A percentile compares a stretch with the other conserved stretches of the same genome.
These are phyloP conservation scores for Camellia sinensis DNA, from an alignment of 148 eudicot species.

Conservation along the genomic window DNA sequence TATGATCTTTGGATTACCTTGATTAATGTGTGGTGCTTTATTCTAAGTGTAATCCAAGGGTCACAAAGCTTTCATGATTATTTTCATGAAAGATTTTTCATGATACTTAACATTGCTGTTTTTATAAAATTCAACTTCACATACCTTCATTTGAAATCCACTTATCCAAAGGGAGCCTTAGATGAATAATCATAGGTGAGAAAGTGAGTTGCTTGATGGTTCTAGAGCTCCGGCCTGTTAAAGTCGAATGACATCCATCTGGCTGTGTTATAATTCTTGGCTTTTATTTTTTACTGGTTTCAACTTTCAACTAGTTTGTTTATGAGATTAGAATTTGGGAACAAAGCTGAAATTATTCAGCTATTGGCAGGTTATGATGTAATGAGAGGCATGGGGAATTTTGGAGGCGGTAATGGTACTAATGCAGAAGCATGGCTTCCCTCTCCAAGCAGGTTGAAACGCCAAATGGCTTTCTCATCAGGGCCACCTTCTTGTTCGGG, in stretches of 20 bases:
- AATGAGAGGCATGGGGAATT: slow-evolving; percentile 42
- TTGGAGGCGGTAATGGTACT: slow-evolving; percentile 33
- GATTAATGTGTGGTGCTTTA: no score
- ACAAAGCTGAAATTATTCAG: slow-evolving; percentile 13
- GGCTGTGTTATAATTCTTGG: not conserved
- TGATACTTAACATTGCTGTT: no score
- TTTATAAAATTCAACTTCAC: no score
- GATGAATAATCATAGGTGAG: not conserved
- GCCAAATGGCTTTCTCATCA: slow-evolving; percentile 44
- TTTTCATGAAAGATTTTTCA: no score
- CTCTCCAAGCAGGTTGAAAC: slow-evolving; percentile 35
- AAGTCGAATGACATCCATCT: not conserved
- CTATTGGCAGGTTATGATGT: slow-evolving; percentile 51
- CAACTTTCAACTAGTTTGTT: not conserved
- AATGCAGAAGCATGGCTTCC: slow-evolving; percentile 32
- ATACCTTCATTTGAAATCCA: no score
- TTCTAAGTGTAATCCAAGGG: no score
- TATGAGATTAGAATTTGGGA: slow-evolving; percentile 1
- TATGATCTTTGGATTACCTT: no score
- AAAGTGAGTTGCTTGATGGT: not conserved
- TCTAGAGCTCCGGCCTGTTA: not conserved
- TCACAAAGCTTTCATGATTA: no score
- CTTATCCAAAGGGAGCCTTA: no score
- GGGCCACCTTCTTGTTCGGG: slow-evolving; percentile 44
- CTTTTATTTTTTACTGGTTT: not conserved